Evolutionary conservation across 208 protist species (phyloP).

Genomic region (Trypanosoma brucei): DNA sequence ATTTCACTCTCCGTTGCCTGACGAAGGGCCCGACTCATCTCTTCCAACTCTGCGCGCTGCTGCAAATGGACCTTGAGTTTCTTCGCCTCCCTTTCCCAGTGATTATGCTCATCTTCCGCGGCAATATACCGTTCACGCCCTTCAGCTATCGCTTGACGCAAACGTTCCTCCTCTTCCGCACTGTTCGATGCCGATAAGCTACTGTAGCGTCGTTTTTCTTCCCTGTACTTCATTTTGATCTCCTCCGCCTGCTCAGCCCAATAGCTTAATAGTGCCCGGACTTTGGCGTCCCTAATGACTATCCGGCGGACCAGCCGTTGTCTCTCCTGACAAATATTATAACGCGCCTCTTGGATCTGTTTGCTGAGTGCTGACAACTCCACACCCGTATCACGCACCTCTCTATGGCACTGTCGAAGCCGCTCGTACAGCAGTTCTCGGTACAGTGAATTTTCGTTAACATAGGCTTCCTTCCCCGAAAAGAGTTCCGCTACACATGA

Average conservation of each 20-base stretch:
- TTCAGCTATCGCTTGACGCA: conserved; percentile 23
- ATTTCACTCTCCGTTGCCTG: not conserved
- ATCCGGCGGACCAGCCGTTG: conserved; percentile 26
- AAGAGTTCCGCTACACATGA: conserved; percentile 4
- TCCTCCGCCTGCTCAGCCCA: conserved; percentile 31
- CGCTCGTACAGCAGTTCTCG: conserved; percentile 9
- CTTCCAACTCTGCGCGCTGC: conserved; percentile 1
- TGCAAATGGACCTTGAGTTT: conserved; percentile 17
- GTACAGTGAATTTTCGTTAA: conserved; percentile 4
- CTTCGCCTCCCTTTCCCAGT: conserved; percentile 18
- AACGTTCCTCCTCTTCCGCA: conserved; percentile 24
- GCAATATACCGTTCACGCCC: conserved; percentile 28
- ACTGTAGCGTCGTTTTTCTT: conserved; percentile 23
- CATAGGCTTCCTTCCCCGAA: not conserved
- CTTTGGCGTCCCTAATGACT: conserved; percentile 33
- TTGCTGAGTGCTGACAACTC: conserved; percentile 25
- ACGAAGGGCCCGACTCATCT: conserved; percentile 10
- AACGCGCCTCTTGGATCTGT: conserved; percentile 19
- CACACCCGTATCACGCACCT: conserved; percentile 26
- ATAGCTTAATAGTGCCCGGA: conserved; percentile 27
- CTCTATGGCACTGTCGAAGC: conserved; percentile 26
- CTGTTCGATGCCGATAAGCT: not conserved
- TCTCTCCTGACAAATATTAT: conserved; percentile 17
- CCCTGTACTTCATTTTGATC: conserved; percentile 30
- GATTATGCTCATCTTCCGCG: conserved; percentile 13